Conservation (phyloP, 495 filamentous ascomycete species). For the Ramalina peruviana region DNA sequence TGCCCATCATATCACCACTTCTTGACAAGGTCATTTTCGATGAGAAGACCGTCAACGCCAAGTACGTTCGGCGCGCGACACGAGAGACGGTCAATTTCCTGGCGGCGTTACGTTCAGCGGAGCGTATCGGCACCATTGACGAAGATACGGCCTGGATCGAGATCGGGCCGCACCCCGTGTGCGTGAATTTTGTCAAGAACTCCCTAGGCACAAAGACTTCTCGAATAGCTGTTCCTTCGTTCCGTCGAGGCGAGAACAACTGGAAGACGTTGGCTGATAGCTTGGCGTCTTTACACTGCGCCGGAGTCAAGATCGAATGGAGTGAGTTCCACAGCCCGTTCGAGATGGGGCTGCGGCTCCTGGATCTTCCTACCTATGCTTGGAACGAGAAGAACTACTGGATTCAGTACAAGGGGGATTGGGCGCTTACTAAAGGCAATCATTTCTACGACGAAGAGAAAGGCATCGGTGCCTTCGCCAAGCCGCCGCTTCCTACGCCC, state of each 20-base stretch:
- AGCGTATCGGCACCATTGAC: conserved; percentile 8
- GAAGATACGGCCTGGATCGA: conserved; percentile 25
- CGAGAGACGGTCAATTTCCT: conserved; percentile 24
- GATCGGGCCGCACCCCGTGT: conserved; percentile 29
- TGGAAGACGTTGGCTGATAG: conserved; percentile 42
- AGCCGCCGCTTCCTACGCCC: too few relatives aligned
- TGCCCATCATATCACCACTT: conserved; percentile 24
- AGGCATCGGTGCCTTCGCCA: too few relatives aligned
- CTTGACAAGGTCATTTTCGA: conserved; percentile 14
- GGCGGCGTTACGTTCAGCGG: conserved; percentile 16
- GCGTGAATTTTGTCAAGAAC: conserved; percentile 14
- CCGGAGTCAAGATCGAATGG: conserved; percentile 49
- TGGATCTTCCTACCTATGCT: conserved; percentile 53
- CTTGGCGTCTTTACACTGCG: conserved; percentile 38
- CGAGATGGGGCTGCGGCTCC: conserved; percentile 30
- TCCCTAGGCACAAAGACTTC: too few relatives aligned
- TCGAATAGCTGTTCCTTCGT: conserved; percentile 26
- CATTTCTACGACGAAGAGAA: too few relatives aligned
- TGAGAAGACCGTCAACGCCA: conserved; percentile 14
- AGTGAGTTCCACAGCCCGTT: conserved; percentile 53
- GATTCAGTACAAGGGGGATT: conserved; percentile 27
- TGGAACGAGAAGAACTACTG: conserved; percentile 30
- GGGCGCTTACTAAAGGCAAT: conserved; percentile 24
- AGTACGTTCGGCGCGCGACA: conserved; percentile 19
- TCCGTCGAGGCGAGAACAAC: conserved; percentile 26